Evolutionary conservation across 768 basidiomycete species (phyloP), one percentile per base, ranked within the genome.

Genomic region (Floccularia luteovirens): DNA sequence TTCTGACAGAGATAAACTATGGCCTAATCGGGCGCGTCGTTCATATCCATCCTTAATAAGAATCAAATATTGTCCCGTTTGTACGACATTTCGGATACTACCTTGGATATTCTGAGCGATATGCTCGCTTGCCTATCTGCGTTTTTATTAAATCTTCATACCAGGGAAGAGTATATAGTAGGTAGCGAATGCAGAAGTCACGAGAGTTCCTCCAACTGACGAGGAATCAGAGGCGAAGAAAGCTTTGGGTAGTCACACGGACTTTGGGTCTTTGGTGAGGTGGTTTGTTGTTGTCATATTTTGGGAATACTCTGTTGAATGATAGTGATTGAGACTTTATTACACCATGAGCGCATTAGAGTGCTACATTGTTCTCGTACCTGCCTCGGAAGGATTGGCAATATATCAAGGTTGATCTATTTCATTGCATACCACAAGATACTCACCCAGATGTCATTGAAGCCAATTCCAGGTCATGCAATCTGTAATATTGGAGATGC

Each of bases 331-430:
- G 43, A 79, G 74, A 76, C 79, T 0, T 76, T 84, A 61, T 59
- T 86, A 42, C 79, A 83, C 49, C 84, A 84, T 51, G n/a, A n/a
- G n/a, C 69, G 67, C 1, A 68, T 84, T 0, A 82, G 83, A 2
- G 82, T 82, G 0, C 60, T 86, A 3, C 82, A 85, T n/a, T 43
- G 82, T 84, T 0, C 62, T 83, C 36, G 69, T 71, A 0, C 80
- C 79, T 1, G 79, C 75, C 11, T 52, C 68, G 4, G 70, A 77
- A 19, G 55, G 68, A 19, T n/a, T 86, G 82, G 83, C 74, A 75
- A 50, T 85, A 83, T 46, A 63, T 85, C 48, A 74, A 71, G 68
- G 81, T 79, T 14, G 8, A 6, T 17, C 8, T 12, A 7, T 8
- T 17, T 8, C 20, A 34, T 6, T 7, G 7, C 16, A 6, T 17